Conservation (phyloP, 257 asterid species). For the Forsythia viridissima region DNA sequence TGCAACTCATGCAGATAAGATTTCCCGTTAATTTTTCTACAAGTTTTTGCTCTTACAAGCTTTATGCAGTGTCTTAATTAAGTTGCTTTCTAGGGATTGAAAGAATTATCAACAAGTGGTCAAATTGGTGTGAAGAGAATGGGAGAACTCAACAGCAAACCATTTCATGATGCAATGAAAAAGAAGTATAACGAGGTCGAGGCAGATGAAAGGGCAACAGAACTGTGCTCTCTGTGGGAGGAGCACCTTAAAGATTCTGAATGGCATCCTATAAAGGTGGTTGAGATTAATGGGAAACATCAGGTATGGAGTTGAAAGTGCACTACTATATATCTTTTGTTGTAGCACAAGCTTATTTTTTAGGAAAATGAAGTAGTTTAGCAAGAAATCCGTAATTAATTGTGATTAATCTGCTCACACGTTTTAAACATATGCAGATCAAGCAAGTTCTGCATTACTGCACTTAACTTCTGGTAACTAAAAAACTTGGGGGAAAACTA, state of each 20-base stretch:
- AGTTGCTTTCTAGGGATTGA: slow-evolving; percentile 58
- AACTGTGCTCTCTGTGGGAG: slow-evolving; percentile 84
- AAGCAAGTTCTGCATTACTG: slow-evolving; percentile 5
- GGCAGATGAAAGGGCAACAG: slow-evolving; percentile 79
- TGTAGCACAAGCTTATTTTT: not conserved
- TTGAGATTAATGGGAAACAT: slow-evolving; percentile 44
- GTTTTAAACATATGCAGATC: slow-evolving; percentile 16
- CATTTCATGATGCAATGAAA: slow-evolving; percentile 73
- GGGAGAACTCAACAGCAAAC: slow-evolving; percentile 86
- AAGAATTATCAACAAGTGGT: slow-evolving; percentile 47
- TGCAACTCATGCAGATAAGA: not conserved
- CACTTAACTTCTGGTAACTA: slow-evolving; percentile 15
- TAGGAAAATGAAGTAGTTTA: not conserved
- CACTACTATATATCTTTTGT: not conserved
- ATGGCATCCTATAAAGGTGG: slow-evolving; percentile 88
- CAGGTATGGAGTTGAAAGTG: slow-evolving; percentile 46
- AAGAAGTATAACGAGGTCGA: slow-evolving; percentile 58
- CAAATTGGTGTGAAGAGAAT: slow-evolving; percentile 72
- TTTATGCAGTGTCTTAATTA: slow-evolving; percentile 21
- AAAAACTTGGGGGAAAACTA: slow-evolving; percentile 33
- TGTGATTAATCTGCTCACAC: not conserved
- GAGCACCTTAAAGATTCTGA: slow-evolving; percentile 90
- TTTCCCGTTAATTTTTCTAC: slow-evolving; percentile 8
- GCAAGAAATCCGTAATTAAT: not conserved
- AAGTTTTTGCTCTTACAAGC: slow-evolving; percentile 3